These are phyloP conservation scores for Monosporascus sp. DNA, from an alignment of 2,329 filamentous ascomycete species.

Conservation along the genomic window DNA sequence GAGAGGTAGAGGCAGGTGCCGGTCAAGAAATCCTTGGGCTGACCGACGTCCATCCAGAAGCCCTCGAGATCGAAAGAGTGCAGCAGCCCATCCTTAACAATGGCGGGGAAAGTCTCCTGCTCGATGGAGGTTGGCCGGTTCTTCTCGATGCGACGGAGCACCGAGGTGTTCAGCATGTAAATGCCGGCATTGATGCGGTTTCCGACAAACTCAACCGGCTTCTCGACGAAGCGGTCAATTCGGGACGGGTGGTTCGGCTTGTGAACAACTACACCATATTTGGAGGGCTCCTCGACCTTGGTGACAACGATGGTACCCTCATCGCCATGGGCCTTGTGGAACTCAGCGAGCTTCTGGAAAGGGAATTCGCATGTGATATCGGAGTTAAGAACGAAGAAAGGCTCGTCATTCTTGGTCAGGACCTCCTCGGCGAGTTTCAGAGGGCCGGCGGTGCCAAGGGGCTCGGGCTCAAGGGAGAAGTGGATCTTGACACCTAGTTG, in stretches of 20 bases:
- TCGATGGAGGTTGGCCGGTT: conserved; percentile 90
- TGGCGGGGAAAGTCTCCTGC: conserved; percentile 96
- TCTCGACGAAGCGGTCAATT: conserved; percentile 99
- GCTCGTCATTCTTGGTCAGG: conserved; percentile 85
- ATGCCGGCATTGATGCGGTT: conserved; percentile 99
- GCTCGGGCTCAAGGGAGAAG: conserved; percentile 95
- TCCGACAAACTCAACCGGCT: conserved; percentile 96
- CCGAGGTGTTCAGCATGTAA: conserved; percentile 92
- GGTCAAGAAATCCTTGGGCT: conserved; percentile 96
- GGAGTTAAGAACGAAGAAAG: conserved; percentile 98
- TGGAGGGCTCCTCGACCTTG: conserved; percentile 97
- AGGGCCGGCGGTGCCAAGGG: conserved; percentile 89
- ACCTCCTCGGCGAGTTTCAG: conserved; percentile 92
- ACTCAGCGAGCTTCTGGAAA: conserved; percentile 81
- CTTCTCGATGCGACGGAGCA: conserved; percentile 88
- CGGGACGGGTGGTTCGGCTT: conserved; percentile 84
- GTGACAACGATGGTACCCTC: conserved; percentile 98
- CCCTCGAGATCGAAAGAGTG: conserved; percentile 96
- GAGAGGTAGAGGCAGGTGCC: conserved; percentile 96
- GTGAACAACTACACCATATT: conserved; percentile 98
- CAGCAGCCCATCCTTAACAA: conserved; percentile 81
- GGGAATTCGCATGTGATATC: conserved; percentile 98
- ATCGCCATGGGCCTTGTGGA: conserved; percentile 88
- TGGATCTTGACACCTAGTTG: conserved; percentile 92
- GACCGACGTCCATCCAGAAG: conserved; percentile 99